Evolutionary conservation across 345 rosid species (phyloP), one percentile per base, ranked within the genome.

Genomic region (Angophora floribunda): DNA sequence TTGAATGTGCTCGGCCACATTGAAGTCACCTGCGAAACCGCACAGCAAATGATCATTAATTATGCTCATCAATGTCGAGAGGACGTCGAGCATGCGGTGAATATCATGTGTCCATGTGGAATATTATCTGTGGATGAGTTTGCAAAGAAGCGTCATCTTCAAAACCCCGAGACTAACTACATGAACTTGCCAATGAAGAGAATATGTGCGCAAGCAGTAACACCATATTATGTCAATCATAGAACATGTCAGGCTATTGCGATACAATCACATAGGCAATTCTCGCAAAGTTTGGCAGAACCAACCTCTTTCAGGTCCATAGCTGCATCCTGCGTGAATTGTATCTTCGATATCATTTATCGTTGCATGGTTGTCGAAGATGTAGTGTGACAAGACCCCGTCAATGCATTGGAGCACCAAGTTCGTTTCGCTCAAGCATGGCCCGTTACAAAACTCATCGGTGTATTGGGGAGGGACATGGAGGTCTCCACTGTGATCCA

Each of bases 341-440:
- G 98, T 95, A 89, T 95, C 94, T 88, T 92, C 90, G 85, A 98
- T 86, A 65, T 90, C 96, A 14, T 32, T 17, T 87, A 94, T 88
- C 32, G 99, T 97, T 70, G 99, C 98, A 59, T 87, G 93, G 85
- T 97, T 98, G 90, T 92, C 93, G 93, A 98, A 97, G 84, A 87
- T 13, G 87, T 95, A 98, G 92, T 95, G 88, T 45, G n/a, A 80
- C 91, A 95, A 59, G 57, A 98, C 87, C 87, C 89, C 88, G 50
- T 96, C 94, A 28, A 97, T 87, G 91, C 99, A 98, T 65, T 88
- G 63, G 41, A 98, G 95, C 88, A 94, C 97, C 89, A 97, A 87
- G 90, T 95, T 90, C 51, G 98, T 97, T 91, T 97, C 99, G 0
- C 92, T 15, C 67, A 94, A 89, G 92, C 99, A 98, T 22, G 99